Evolutionary conservation across 768 basidiomycete genomes (phyloP).

Genomic region (Tephrocybe sp.): DNA sequence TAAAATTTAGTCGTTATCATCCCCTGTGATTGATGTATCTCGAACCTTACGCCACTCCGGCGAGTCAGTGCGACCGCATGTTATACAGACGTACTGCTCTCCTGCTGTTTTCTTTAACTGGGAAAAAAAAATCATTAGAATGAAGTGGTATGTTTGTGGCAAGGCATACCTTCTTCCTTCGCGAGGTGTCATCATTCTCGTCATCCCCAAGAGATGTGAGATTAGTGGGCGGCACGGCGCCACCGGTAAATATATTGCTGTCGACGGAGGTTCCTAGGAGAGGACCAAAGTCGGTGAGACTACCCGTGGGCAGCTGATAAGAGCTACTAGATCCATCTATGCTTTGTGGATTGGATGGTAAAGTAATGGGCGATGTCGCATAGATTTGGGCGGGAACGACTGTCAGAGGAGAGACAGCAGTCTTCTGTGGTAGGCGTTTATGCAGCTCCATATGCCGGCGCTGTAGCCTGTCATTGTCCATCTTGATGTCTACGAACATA

Average conservation of each 20-base stretch:
- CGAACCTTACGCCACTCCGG: constrained; percentile 94
- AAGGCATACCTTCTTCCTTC: constrained; percentile 60
- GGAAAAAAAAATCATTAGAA: neutral
- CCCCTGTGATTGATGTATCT: neutral
- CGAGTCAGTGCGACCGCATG: constrained; percentile 92
- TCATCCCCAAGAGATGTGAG: constrained; percentile 33
- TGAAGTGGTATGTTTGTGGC: neutral
- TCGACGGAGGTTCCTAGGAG: constrained; percentile 9
- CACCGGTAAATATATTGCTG: constrained; percentile 3
- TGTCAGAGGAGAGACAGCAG: constrained; percentile 21
- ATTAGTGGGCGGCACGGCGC: neutral
- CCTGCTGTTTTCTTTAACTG: constrained; percentile 47
- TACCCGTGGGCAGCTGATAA: constrained; percentile 7
- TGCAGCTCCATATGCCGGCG: constrained; percentile 49
- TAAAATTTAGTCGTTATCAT: constrained; percentile 2
- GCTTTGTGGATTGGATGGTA: constrained; percentile 8
- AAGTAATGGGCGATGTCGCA: constrained; percentile 30
- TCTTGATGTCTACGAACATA: constrained; percentile 77
- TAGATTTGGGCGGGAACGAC: constrained; percentile 30
- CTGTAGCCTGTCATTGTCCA: constrained; percentile 81
- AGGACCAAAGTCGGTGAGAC: constrained; percentile 11
- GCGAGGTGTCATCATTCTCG: constrained; percentile 45
- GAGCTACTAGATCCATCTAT: constrained; percentile 7
- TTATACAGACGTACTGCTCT: constrained; percentile 85
- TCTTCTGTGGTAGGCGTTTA: constrained; percentile 24